These are phyloP conservation scores for Aspergillus indologenus DNA, from an alignment of 495 filamentous ascomycete species.

Conservation along the genomic window DNA sequence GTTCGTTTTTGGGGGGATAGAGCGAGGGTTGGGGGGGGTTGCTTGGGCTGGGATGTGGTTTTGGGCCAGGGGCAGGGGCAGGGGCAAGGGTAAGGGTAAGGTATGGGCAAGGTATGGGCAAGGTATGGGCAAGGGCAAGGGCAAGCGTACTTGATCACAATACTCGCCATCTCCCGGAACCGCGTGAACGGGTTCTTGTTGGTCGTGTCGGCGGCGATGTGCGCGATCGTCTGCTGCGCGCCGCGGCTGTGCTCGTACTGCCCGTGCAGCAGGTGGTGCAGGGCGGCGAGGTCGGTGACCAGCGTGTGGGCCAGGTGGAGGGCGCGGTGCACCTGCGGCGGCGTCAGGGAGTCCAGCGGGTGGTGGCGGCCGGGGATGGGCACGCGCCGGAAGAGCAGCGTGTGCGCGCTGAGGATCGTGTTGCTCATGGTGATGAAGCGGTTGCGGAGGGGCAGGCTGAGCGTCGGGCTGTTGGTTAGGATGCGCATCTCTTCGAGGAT, in stretches of 20 bases:
- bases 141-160: conserved; percentile 15
- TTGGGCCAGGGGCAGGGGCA: background rate
- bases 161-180: conserved; percentile 18
- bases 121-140: background rate
- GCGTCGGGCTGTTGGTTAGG: conserved; percentile 12
- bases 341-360: conserved; percentile 13
- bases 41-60: background rate
- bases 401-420: conserved; percentile 23
- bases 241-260: conserved; percentile 2
- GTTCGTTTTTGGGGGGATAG: background rate
- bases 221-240: conserved; percentile 11
- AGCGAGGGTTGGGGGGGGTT: background rate
- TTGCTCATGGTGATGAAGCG: conserved; percentile 29
- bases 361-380: background rate
- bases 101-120: background rate
- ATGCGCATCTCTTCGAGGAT: conserved; percentile 21
- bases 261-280: conserved; percentile 18
- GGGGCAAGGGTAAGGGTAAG: background rate
- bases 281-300: conserved; percentile 14
- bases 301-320: conserved; percentile 12
- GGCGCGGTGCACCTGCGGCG: conserved; percentile 9
- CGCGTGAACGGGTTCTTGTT: conserved; percentile 5
- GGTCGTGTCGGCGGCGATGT: conserved; percentile 5
- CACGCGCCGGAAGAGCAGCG: conserved; percentile 21
- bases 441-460: conserved; percentile 9